A percentile compares a stretch with the other conserved stretches of the same genome.
Evolutionary conservation across 495 filamentous ascomycete genomes (phyloP).

Genomic region (Pyronema omphalodes): DNA sequence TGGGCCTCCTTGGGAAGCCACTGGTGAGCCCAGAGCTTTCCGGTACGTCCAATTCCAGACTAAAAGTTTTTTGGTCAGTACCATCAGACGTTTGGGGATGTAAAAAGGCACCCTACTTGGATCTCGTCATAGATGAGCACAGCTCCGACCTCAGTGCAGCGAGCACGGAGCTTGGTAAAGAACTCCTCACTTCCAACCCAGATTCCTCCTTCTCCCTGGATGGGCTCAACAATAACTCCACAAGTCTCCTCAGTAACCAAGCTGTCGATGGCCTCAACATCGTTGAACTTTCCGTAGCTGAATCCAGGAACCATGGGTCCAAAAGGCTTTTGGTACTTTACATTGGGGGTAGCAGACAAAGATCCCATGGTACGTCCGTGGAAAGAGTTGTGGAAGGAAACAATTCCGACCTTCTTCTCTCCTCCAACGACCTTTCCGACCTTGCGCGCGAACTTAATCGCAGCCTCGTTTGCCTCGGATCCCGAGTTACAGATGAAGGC

Average conservation of each 20-base stretch:
- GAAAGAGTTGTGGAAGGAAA: constrained; percentile 81
- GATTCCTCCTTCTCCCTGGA: constrained; percentile 92
- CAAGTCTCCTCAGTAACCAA: constrained; percentile 73
- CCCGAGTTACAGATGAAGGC: constrained; percentile 93
- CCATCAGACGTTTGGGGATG: not conserved
- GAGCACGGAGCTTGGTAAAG: constrained; percentile 50
- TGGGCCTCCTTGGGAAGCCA: constrained; percentile 58
- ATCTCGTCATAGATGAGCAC: constrained; percentile 92
- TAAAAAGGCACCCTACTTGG: constrained; percentile 8
- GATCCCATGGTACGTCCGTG: constrained; percentile 92
- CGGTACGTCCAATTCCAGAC: constrained; percentile 75
- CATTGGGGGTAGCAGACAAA: constrained; percentile 88
- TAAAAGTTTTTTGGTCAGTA: constrained; percentile 30
- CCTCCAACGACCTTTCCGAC: constrained; percentile 50
- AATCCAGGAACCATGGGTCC: constrained; percentile 91
- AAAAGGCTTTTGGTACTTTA: constrained; percentile 92
- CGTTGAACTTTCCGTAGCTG: constrained; percentile 68
- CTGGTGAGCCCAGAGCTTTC: constrained; percentile 72
- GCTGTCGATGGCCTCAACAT: constrained; percentile 45
- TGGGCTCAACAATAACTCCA: constrained; percentile 91
- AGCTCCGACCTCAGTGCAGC: constrained; percentile 75
- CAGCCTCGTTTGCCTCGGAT: constrained; percentile 89
- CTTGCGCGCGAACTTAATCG: constrained; percentile 91
- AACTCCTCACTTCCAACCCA: constrained; percentile 69
- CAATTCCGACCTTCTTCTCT: constrained; percentile 60